Conservation (phyloP, 106 monocot species). For the Phalaenopsis aphrodite region DNA sequence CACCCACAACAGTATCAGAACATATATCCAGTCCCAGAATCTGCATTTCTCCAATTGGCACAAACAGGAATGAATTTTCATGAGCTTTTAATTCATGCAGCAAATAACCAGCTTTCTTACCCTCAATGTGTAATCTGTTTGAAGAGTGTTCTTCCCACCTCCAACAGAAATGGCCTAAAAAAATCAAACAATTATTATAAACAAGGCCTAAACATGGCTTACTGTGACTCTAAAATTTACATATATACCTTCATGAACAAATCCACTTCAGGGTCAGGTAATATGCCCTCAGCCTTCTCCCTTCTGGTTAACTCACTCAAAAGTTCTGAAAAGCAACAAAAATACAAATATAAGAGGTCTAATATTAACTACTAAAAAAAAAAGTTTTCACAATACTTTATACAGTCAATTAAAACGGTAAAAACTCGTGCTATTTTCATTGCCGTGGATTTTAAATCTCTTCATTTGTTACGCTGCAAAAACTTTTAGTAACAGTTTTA, state of each 20-base stretch:
- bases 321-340: slow-evolving; percentile 24
- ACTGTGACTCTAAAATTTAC: not conserved
- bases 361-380: too few species aligned
- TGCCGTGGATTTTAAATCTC: too few species aligned
- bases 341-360: not conserved
- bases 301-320: slow-evolving; percentile 55
- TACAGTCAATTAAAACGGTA: too few species aligned
- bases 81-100: not conserved
- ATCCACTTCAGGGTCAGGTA: slow-evolving; percentile 73
- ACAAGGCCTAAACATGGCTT: not conserved
- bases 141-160: slow-evolving; percentile 44
- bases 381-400: too few species aligned
- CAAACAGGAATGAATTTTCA: not conserved
- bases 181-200: not conserved
- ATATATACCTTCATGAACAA: slow-evolving; percentile 74
- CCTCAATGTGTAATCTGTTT: slow-evolving; percentile 52
- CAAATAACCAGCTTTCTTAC: slow-evolving; percentile 11
- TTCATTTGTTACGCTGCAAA: too few species aligned
- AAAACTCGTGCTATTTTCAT: too few species aligned
- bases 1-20: slow-evolving; percentile 65
- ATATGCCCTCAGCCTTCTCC: slow-evolving; percentile 62
- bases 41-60: slow-evolving; percentile 12
- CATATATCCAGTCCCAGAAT: slow-evolving; percentile 83
- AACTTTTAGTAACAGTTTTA: too few species aligned
- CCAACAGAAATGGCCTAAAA: slow-evolving; percentile 48